These are phyloP conservation scores for Populus ilicifolia DNA, from an alignment of 345 rosid species.

Conservation along the genomic window DNA sequence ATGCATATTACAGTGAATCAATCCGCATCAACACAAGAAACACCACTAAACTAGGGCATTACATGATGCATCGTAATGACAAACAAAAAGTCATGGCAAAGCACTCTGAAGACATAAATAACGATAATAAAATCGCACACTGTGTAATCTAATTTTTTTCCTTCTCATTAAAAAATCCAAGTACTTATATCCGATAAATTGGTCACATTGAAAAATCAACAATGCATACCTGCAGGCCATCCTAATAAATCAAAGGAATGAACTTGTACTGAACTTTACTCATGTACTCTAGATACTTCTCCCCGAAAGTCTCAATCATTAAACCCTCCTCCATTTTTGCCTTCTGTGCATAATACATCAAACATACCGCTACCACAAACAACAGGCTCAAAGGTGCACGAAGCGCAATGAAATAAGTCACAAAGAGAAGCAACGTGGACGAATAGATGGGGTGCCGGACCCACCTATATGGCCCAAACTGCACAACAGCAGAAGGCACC, in stretches of 20 bases:
- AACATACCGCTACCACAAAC: slow-evolving; percentile 56
- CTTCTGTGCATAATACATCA: slow-evolving; percentile 66
- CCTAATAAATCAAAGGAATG: slow-evolving; percentile 73
- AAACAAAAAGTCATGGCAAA: neutral
- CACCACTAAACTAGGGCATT: neutral
- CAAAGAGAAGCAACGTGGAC: slow-evolving; percentile 68
- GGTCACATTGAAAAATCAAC: slow-evolving; percentile 23
- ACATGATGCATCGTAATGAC: neutral
- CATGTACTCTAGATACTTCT: slow-evolving; percentile 58
- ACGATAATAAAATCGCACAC: neutral
- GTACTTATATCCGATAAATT: slow-evolving; percentile 8
- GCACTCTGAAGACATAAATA: neutral
- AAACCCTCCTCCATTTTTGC: slow-evolving; percentile 65
- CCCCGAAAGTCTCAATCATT: slow-evolving; percentile 74
- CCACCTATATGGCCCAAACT: slow-evolving; percentile 89
- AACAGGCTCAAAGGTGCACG: slow-evolving; percentile 71
- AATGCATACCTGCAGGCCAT: slow-evolving; percentile 34
- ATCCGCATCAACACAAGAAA: neutral
- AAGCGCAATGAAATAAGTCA: slow-evolving; percentile 54
- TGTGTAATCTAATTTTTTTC: neutral
- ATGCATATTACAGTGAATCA: neutral
- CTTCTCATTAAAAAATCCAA: slow-evolving; percentile 7
- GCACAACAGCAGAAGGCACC: slow-evolving; percentile 77
- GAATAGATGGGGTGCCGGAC: slow-evolving; percentile 76
- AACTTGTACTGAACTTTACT: slow-evolving; percentile 68